These are phyloP conservation scores for Xylaria curta DNA, from an alignment of 495 filamentous ascomycete species.

Conservation along the genomic window DNA sequence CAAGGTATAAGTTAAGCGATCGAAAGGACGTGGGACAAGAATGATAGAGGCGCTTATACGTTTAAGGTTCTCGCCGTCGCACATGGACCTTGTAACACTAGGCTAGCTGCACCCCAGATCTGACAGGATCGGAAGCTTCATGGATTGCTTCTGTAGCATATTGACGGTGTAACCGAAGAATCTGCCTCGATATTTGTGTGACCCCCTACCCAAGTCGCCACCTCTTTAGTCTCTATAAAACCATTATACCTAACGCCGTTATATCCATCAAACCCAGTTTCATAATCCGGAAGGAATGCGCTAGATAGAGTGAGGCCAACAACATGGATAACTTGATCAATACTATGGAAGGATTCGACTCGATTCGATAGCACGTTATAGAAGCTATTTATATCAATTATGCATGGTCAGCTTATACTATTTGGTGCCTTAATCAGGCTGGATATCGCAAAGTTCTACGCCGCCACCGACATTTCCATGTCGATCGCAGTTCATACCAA, in stretches of 20 bases:
- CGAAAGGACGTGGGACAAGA: background rate
- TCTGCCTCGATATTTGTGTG: slow-evolving; percentile 18
- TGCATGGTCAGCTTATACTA: background rate
- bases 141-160: background rate
- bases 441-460: background rate
- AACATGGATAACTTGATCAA: background rate
- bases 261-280: background rate
- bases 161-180: slow-evolving; percentile 15
- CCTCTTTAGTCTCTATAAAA: background rate
- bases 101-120: slow-evolving; percentile 21
- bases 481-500: background rate
- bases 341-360: background rate
- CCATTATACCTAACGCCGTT: background rate
- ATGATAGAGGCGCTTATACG: background rate
- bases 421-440: background rate
- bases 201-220: background rate
- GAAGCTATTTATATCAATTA: background rate
- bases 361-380: background rate
- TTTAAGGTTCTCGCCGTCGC: background rate
- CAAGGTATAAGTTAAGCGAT: background rate
- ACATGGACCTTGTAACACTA: background rate
- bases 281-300: background rate
- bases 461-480: background rate
- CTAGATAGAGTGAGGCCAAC: background rate
- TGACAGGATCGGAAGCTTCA: background rate